A percentile compares a stretch with the other conserved stretches of the same genome.
Conservation (phyloP, 2,329 filamentous ascomycete genomes). For the Ascochyta fabae region DNA sequence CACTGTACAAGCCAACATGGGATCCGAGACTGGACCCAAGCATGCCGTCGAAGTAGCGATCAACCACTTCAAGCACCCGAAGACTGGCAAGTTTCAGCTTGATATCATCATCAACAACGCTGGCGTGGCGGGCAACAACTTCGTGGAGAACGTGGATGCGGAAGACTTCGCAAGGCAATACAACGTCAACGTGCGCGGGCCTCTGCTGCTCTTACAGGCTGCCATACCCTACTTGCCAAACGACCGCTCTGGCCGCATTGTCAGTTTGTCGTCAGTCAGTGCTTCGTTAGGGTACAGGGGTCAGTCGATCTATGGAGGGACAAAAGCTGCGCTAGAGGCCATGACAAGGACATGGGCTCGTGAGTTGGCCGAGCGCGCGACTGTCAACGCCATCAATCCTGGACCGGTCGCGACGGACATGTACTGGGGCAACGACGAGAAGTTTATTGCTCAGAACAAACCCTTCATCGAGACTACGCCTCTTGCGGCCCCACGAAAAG, state of each 20-base stretch:
- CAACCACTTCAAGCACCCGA: conserved; percentile 63
- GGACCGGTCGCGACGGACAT: conserved; percentile 69
- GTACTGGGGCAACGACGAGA: conserved; percentile 63
- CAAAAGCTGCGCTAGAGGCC: conserved; percentile 70
- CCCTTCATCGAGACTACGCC: conserved; percentile 70
- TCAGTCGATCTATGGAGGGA: conserved; percentile 69
- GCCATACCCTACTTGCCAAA: conserved; percentile 71
- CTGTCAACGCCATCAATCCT: conserved; percentile 71
- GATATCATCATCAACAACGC: conserved; percentile 92
- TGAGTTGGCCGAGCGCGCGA: conserved; percentile 66
- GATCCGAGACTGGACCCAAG: conserved; percentile 65
- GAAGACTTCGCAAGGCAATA: conserved; percentile 75
- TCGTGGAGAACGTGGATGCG: conserved; percentile 66
- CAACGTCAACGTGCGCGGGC: conserved; percentile 81
- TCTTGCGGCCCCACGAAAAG: conserved; percentile 65
- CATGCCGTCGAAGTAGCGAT: conserved; percentile 65
- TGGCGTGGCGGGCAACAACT: conserved; percentile 70
- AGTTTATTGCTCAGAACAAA: conserved; percentile 65
- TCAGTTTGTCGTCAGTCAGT: conserved; percentile 67
- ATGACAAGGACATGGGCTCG: conserved; percentile 74
- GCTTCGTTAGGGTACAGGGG: conserved; percentile 63
- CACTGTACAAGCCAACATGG: conserved; percentile 74
- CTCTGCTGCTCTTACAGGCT: conserved; percentile 78
- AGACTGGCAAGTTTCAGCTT: conserved; percentile 67
- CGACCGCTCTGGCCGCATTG: conserved; percentile 70